Evolutionary conservation across 768 basidiomycete genomes (phyloP), one percentile per base, ranked within the genome.

Genomic region (Chalciporus pseudorubinellus): DNA sequence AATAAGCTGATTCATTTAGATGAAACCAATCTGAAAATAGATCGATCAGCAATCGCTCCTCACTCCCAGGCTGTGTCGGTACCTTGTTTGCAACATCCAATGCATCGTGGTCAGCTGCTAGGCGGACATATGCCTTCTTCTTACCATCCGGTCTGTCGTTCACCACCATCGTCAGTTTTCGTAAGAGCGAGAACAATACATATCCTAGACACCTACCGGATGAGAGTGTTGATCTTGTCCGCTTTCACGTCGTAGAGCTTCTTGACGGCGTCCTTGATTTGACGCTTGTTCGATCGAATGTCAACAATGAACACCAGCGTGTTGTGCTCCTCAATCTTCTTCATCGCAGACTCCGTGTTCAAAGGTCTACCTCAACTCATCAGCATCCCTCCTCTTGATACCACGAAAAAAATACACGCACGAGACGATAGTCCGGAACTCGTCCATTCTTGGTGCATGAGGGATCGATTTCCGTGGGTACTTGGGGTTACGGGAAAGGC

Each of bases 271-370:
- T 98, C 92, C 84, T 94, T 95, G 78, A 98, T 98, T 74, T 99
- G 93, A 42, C 93, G 85, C 83, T 99, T 99, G 85, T 97, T 99
- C 61, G 92, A 77, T 70, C 84, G 86, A 72, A 98, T 66, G 73
- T 98, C 95, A 47, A 97, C 94, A 55, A 98, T 87, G 80, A 98
- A 99, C 53, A 99, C 97, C 52, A 98, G 83, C 28, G 97, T 99
- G 76, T 99, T 98, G 81, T 98, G 87, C 74, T 98, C 95, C 81
- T 99, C 95, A 52, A 99, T 99, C 84, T 99, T 97, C 84, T 98
- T 95, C 95, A 98, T 98, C 56, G 95, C 95, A 12, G 84, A 87
- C 74, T 98, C 95, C 14, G 93, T 95, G 84, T 93, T 95, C 71
- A 93, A 71, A 16, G 91, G 91, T 46, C 87, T 90, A 50, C 46